A percentile compares a stretch with the other conserved stretches of the same genome.
phyloP scores from a whole-genome alignment of 805 yeast species.

The Candida adriatica region DNA sequence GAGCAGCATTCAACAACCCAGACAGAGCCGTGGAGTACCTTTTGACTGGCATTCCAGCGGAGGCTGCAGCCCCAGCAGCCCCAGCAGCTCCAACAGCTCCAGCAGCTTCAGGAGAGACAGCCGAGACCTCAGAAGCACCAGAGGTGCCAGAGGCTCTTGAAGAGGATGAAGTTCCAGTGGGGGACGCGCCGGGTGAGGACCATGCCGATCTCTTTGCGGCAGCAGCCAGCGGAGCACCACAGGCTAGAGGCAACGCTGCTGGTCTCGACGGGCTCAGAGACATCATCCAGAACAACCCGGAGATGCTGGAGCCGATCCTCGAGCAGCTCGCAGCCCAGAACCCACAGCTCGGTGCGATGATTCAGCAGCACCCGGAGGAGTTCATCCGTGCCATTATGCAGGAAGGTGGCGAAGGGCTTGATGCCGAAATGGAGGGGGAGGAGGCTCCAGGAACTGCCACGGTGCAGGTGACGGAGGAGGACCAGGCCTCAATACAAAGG shows the following conservation, averaged over 20 bases:
- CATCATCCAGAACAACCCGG: slow-evolving; percentile 80
- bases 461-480: slow-evolving; percentile 68
- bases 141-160: slow-evolving; percentile 20
- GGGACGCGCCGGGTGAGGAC: slow-evolving; percentile 9
- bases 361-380: slow-evolving; percentile 84
- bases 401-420: slow-evolving; percentile 26
- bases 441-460: slow-evolving; percentile 31
- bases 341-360: slow-evolving; percentile 78
- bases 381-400: slow-evolving; percentile 69
- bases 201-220: slow-evolving; percentile 24
- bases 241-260: slow-evolving; percentile 9
- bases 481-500: slow-evolving; percentile 83
- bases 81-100: slow-evolving; percentile 19
- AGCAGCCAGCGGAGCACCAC: slow-evolving; percentile 19
- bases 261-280: slow-evolving; percentile 55
- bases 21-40: slow-evolving; percentile 96
- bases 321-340: slow-evolving; percentile 75
- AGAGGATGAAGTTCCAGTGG: slow-evolving; percentile 17
- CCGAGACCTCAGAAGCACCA: slow-evolving; percentile 19
- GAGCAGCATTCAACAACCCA: slow-evolving; percentile 95
- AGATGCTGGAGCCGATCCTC: slow-evolving; percentile 74
- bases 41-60: slow-evolving; percentile 81
- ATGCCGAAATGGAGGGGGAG: slow-evolving; percentile 25
- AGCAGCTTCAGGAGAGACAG: slow-evolving; percentile 25
- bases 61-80: background rate